Evolutionary conservation across 805 yeast genomes (phyloP).

Genomic region (Metschnikowia hibisci): DNA sequence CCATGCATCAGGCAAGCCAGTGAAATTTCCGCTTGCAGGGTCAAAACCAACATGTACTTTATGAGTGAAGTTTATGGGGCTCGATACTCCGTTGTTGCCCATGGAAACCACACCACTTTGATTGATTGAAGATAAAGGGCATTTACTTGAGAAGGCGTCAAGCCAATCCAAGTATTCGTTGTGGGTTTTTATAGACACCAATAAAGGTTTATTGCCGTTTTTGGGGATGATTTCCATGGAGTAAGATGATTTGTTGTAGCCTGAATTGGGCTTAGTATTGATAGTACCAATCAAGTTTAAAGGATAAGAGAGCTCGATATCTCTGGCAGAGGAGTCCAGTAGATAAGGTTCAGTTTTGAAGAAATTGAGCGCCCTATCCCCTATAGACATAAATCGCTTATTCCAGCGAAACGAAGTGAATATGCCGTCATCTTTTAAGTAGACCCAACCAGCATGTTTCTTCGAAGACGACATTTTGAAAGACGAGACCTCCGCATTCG

Average conservation of each 20-base stretch:
- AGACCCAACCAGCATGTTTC: conserved; percentile 76
- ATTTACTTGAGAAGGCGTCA: conserved; percentile 76
- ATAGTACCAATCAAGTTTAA: conserved; percentile 35
- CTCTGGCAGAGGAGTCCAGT: conserved; percentile 33
- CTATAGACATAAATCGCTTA: conserved; percentile 73
- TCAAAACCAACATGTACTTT: conserved; percentile 87
- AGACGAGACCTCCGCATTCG: conserved; percentile 6
- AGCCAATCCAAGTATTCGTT: conserved; percentile 86
- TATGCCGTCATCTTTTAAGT: conserved; percentile 84
- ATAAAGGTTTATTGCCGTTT: conserved; percentile 54
- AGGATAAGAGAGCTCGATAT: conserved; percentile 42
- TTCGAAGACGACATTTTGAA: conserved; percentile 11
- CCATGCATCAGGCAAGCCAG: conserved; percentile 59
- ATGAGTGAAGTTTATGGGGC: conserved; percentile 93
- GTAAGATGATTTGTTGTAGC: conserved; percentile 40
- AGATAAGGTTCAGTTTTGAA: conserved; percentile 58
- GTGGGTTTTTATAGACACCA: conserved; percentile 71
- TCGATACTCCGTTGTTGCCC: conserved; percentile 60
- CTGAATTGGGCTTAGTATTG: conserved; percentile 57
- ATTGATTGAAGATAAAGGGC: conserved; percentile 53
- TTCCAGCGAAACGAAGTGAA: conserved; percentile 89
- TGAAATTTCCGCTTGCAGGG: conserved; percentile 62
- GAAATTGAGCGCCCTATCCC: conserved; percentile 70
- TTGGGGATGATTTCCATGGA: conserved; percentile 75
- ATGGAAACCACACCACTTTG: conserved; percentile 17